Base-by-base conservation (phyloP, 2,329 filamentous ascomycete genomes). In the Lecanicillium sp. region DNA sequence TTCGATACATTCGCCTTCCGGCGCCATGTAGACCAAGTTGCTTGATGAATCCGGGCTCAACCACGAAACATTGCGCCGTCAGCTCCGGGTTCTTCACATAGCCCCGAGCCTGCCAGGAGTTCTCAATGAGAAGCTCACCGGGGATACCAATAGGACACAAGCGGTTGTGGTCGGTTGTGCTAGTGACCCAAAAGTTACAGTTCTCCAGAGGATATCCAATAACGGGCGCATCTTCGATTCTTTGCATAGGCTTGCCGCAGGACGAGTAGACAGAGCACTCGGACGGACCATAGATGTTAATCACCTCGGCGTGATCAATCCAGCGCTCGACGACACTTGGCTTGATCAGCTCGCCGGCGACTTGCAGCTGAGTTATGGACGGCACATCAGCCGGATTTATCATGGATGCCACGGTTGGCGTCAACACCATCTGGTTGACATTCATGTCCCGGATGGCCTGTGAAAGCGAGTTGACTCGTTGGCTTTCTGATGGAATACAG, bases 91-190 rank as follows among this genome's bases (percentile, higher is more conserved):
- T 54, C 46, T 73, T 70, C 17, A 75, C 57, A 49, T 78, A 78
- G 32, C 73, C 71, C 32, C 67, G 60, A 20, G 69, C 72, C 14
- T 78, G 67, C 3, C 67, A 65, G 2, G 73, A 72, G 2, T 68
- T 67, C 43, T 63, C 63, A 38, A 71, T 51, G 12, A 64, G 52
- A 15, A 66, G 53, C 51, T 67, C 64, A 8, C 60, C 60, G 6
- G 53, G 19, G 21, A 35, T 42, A 3, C 60, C 60, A 9, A 60
- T 38, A 6, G 59, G 58, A 4, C 48, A 35, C 8, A 60, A 50
- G 12, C 40, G 26, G 23, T 56, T 24, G 43, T 43, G 19, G 26
- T 56, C 44, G 14, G 44, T 46, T 4, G 52, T 15, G n/a, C 55
- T 49, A 15, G 52, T 48, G 39, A 61, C 43, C 53, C 55, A 59